phyloP scores from a whole-genome alignment of 2,329 filamentous ascomycete genomes.

The Phialophora expanda region DNA sequence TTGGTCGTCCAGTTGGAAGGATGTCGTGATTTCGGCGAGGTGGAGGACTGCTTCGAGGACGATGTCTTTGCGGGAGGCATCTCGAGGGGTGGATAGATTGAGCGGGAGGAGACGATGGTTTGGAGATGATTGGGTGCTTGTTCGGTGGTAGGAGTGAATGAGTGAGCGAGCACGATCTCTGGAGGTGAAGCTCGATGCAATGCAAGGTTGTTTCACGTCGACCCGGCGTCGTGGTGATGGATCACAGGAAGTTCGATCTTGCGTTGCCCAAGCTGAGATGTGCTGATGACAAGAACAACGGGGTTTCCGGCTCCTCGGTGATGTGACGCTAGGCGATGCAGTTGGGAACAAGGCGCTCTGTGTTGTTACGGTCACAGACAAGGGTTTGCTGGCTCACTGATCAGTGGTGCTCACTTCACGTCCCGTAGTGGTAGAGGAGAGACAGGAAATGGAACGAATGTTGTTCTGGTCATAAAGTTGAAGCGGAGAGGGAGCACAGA shows the following conservation, averaged over 20 bases:
- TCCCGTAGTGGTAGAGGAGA: neutral
- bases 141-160: neutral
- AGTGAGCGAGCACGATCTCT: neutral
- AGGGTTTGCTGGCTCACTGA: neutral
- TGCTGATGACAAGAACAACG: neutral
- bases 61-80: conserved; percentile 11
- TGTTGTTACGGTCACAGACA: neutral
- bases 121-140: neutral
- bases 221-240: too few species aligned
- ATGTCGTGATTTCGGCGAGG: neutral
- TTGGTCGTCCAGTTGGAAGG: conserved; percentile 27
- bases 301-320: neutral
- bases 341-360: neutral
- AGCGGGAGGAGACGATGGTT: neutral
- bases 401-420: neutral
- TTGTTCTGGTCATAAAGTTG: conserved; percentile 1
- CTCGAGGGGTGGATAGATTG: neutral
- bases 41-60: neutral
- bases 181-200: neutral
- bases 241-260: neutral
- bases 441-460: neutral
- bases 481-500: conserved; percentile 14
- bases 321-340: neutral
- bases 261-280: neutral
- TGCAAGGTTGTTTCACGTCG: neutral